Percentiles rank a stretch among this genome's conserved stretches.
Evolutionary conservation across 306 rosid species (phyloP).

Genomic region (cucumber (Cucumis sativus)): Cucumber_9930_V3 NC_026659.2:2296001-2296500

Average conservation of each 20-base stretch:
- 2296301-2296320: constrained; percentile 80
- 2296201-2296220: constrained; percentile 51
- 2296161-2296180: constrained; percentile 11
- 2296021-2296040: constrained; percentile 41
- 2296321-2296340: not conserved
- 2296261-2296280: constrained; percentile 95
- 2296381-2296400: not conserved
- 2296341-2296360: not conserved
- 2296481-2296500: not conserved
- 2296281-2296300: constrained; percentile 98
- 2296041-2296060: constrained; percentile 37
- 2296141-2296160: constrained; percentile 52
- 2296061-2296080: constrained; percentile 57
- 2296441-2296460: not conserved
- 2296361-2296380: not conserved
- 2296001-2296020: constrained; percentile 55
- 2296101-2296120: constrained; percentile 74
- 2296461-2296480: not conserved
- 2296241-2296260: constrained; percentile 93
- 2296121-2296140: constrained; percentile 95
- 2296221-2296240: constrained; percentile 89
- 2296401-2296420: not conserved
- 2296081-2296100: constrained; percentile 40
- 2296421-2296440: not conserved
- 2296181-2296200: constrained; percentile 2